Evolutionary conservation across 306 rosid genomes (phyloP), one percentile per base, ranked within the genome.

Genomic region (Chamaecrista fasciculata): DNA sequence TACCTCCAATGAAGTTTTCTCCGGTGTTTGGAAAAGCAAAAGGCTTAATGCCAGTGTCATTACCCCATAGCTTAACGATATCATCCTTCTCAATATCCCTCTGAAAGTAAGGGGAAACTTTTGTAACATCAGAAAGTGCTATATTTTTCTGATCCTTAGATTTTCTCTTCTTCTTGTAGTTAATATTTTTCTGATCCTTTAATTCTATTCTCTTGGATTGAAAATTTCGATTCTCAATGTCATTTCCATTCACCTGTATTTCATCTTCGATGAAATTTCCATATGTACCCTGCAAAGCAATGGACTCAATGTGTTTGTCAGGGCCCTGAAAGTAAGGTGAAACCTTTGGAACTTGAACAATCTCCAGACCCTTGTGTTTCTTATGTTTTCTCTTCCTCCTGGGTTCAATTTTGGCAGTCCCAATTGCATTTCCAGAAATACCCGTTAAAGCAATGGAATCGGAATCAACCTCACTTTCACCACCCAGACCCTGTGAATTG

Each of bases 331-430:
- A 53, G 37, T 42, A 53, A 28, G 67, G 60, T 5, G 72, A 74
- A 63, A 73, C 78, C 64, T 36, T 62, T 20, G 4, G 42, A 72
- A 36, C 62, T 16, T 48, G 25, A 39, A 5, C 21, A 8, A 1
- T 5, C 33, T 36, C 47, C 46, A 63, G 21, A 5, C 0, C 18
- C 15, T 4, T 66, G 29, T 48, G 43, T 16, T 18, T 29, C 58
- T 16, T 28, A 21, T 18, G 28, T 31, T 18, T 46, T 11, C 18
- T 29, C 44, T 47, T 66, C 18, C 46, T 18, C 14, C n/a, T 67
- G 49, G 34, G 24, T 12, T 67, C 37, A 25, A 18, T 36, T 57
- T 48, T 20, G 29, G 8, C 34, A 49, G 18, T 48, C 11, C 26
- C 4, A 49, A 12, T 67, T 49, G 19, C 60, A 28, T 4, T 47